A percentile compares a stretch with the other conserved stretches of the same genome.
Conservation (phyloP, 2,329 filamentous ascomycete species). For the Botryotinia globosa region DNA sequence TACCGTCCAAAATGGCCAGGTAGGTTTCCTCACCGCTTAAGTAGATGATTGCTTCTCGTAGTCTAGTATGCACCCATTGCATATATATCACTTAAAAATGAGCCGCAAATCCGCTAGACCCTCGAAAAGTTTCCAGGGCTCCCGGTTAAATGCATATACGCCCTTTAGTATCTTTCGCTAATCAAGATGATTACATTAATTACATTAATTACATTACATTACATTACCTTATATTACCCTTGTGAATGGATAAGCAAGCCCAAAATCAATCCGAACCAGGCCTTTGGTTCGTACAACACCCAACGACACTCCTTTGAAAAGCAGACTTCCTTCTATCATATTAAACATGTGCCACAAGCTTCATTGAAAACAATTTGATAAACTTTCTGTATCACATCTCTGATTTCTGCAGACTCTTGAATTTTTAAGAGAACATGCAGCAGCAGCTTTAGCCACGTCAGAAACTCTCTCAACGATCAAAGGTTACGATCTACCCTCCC, state of each 20-base stretch:
- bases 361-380: conserved; percentile 14
- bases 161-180: conserved; percentile 1
- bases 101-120: conserved; percentile 7
- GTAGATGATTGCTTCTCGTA: conserved; percentile 6
- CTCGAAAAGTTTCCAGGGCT: conserved; percentile 13
- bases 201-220: conserved; percentile 9
- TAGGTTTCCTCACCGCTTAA: conserved; percentile 16
- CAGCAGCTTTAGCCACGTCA: conserved; percentile 21
- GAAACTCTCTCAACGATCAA: not conserved
- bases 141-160: conserved; percentile 9
- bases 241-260: conserved; percentile 4
- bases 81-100: conserved; percentile 13
- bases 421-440: conserved; percentile 10
- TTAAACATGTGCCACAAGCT: not conserved
- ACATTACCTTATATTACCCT: not conserved
- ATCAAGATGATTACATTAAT: conserved; percentile 16
- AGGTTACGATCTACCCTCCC: conserved; percentile 10
- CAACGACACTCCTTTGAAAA: not conserved
- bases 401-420: not conserved
- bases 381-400: conserved; percentile 11
- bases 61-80: not conserved
- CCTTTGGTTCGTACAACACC: conserved; percentile 15
- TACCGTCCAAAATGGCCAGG: conserved; percentile 3
- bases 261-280: conserved; percentile 14
- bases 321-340: not conserved